Base-by-base conservation (phyloP, 257 asterid species). In the Vinca minor region DNA sequence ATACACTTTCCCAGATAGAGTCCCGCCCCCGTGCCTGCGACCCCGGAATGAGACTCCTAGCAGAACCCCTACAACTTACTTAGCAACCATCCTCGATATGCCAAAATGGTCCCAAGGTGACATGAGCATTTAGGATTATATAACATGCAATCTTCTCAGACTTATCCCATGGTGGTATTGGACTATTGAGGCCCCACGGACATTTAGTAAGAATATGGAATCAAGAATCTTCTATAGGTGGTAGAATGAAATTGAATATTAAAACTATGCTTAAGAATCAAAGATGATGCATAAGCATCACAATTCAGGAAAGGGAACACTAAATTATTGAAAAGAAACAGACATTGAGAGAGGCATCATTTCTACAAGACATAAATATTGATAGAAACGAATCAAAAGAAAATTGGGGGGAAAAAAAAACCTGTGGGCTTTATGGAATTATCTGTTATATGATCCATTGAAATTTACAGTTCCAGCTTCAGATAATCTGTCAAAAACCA, bases 381-480 rank as follows among this genome's bases (percentile, higher is more conserved):
- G n/a, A 18, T 5, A 13, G 4, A 23, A 59, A 13, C 1, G 8
- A 25, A 17, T 5, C 11, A 36, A 48, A 9, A 44, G 49, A n/a
- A n/a, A n/a, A n/a, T n/a, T n/a, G n/a, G n/a, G n/a, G n/a, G n/a
- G n/a, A n/a, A n/a, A 15, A 39, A 36, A 66, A 71, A 67, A 87
- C 95, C 97, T 76, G 81, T 79, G 57, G 90, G 79, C 67, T 82
- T 75, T 50, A 83, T 75, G 50, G 82, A 77, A 73, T 75, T 73
- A 74, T 75, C 72, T 20, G 72, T 66, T 56, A 64, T 62, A 45
- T 78, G 76, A 77, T 84, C 83, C 94, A 80, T 88, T 56, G 29
- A 25, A 17, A 46, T 65, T 36, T 8, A 26, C 1, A 5, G 45
- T 1, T 57, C 0, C 66, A 14, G 42, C 41, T 26, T 41, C 12